These are phyloP conservation scores for Kurtzmaniella fragi DNA, from an alignment of 805 yeast species.

Conservation along the genomic window DNA sequence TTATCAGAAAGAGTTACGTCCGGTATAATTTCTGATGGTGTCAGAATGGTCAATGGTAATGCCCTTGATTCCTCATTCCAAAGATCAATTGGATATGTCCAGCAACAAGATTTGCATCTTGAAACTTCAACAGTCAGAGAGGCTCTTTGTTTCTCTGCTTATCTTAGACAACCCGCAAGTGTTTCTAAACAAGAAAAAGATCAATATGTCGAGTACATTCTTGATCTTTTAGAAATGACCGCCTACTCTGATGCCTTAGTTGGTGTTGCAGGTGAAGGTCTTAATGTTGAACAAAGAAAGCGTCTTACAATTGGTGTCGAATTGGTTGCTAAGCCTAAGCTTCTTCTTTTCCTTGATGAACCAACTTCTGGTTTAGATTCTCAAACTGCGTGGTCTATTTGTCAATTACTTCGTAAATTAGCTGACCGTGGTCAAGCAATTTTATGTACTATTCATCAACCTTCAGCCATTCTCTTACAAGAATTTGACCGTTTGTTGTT, in stretches of 20 bases:
- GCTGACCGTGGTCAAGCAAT: slow-evolving; percentile 39
- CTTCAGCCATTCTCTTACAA: slow-evolving; percentile 72
- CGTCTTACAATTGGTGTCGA: slow-evolving; percentile 39
- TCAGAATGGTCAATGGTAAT: slow-evolving; percentile 58
- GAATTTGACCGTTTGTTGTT: slow-evolving; percentile 72
- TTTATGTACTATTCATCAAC: slow-evolving; percentile 71
- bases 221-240: slow-evolving; percentile 63
- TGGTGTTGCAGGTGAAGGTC: slow-evolving; percentile 68
- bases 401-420: slow-evolving; percentile 35
- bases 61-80: slow-evolving; percentile 62
- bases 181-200: slow-evolving; percentile 55
- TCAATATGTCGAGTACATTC: slow-evolving; percentile 64
- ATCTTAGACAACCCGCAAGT: slow-evolving; percentile 61
- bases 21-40: slow-evolving; percentile 70
- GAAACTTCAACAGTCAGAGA: slow-evolving; percentile 69
- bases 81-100: slow-evolving; percentile 75
- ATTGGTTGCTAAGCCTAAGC: slow-evolving; percentile 35
- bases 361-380: slow-evolving; percentile 43
- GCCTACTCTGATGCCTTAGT: slow-evolving; percentile 74
- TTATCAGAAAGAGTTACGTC: slow-evolving; percentile 65
- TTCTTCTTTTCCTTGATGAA: slow-evolving; percentile 36
- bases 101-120: slow-evolving; percentile 76
- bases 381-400: slow-evolving; percentile 40
- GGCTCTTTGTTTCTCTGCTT: slow-evolving; percentile 66
- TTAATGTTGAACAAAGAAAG: slow-evolving; percentile 38